Percentiles rank a stretch among this genome's conserved stretches.
phyloP scores from a whole-genome alignment of 768 basidiomycete species.

The Mycena galopus region DNA sequence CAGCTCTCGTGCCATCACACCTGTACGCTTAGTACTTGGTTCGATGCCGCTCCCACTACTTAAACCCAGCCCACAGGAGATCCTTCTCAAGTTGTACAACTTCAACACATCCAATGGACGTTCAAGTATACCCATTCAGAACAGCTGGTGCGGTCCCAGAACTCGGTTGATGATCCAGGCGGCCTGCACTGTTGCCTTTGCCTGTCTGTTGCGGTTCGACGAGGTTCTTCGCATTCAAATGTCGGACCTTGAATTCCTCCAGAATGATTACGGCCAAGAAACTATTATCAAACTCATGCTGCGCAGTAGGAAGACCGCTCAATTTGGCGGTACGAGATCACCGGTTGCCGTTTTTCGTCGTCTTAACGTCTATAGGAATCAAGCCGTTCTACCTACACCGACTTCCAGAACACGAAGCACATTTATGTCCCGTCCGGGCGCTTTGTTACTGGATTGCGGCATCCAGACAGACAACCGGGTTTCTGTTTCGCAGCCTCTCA shows the following conservation, averaged over 20 bases:
- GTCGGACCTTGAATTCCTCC: slow-evolving; percentile 37
- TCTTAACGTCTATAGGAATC: slow-evolving; percentile 36
- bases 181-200: slow-evolving; percentile 47
- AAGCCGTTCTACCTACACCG: slow-evolving; percentile 45
- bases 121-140: slow-evolving; percentile 7
- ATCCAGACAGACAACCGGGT: slow-evolving; percentile 42
- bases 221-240: slow-evolving; percentile 49
- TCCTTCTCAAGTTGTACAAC: neutral
- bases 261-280: neutral
- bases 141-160: slow-evolving; percentile 45
- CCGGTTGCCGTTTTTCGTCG: too few relatives aligned
- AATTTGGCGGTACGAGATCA: slow-evolving; percentile 38
- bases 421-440: slow-evolving; percentile 51
- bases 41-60: too few relatives aligned
- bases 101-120: slow-evolving; percentile 26
- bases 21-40: neutral
- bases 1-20: slow-evolving; percentile 37
- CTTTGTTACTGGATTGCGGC: slow-evolving; percentile 45
- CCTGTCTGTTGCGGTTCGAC: slow-evolving; percentile 48
- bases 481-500: slow-evolving; percentile 47
- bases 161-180: slow-evolving; percentile 43
- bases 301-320: slow-evolving; percentile 43
- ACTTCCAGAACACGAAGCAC: slow-evolving; percentile 40
- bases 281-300: slow-evolving; percentile 36
- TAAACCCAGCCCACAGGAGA: neutral